Evolutionary conservation across 1,284 basidiomycete species (phyloP).

Genomic region (Tremellales sp.): DNA sequence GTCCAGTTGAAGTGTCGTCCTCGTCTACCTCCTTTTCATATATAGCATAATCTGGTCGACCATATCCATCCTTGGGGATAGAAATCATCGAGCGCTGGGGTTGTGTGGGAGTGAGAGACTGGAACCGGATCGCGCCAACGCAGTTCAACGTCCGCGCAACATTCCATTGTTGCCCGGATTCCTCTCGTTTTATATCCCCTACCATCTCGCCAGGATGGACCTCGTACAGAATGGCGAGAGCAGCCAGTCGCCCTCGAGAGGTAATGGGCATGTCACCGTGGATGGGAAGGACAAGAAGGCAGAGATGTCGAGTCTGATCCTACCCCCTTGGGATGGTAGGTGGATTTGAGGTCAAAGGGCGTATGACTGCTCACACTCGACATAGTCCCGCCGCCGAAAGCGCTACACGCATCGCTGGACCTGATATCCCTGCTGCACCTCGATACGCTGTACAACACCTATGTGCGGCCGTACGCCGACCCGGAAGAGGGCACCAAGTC

Average conservation of each 20-base stretch:
- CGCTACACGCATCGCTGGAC: constrained; percentile 38
- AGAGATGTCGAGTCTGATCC: constrained; percentile 17
- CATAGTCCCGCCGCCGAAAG: constrained; percentile 31
- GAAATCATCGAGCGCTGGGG: no score
- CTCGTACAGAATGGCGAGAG: constrained; percentile 36
- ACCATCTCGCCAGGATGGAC: constrained; percentile 21
- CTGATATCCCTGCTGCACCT: constrained; percentile 42
- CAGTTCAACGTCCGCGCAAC: no score
- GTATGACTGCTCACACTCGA: neutral
- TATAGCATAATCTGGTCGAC: no score
- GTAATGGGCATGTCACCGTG: constrained; percentile 7
- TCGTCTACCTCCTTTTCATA: no score
- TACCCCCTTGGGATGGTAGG: constrained; percentile 39
- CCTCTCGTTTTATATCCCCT: no score
- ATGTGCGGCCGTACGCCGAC: constrained; percentile 38
- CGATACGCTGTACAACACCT: constrained; percentile 36
- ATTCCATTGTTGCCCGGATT: no score
- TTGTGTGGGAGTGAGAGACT: no score
- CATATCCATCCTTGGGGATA: no score
- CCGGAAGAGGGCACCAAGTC: neutral
- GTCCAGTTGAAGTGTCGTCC: no score
- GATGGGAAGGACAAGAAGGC: neutral
- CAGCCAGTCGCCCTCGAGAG: constrained; percentile 18
- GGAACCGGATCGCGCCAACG: no score
- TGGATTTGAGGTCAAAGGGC: no score